Evolutionary conservation across 352 stramenopile species (phyloP).

Genomic region (Phytophthora citricola): DNA sequence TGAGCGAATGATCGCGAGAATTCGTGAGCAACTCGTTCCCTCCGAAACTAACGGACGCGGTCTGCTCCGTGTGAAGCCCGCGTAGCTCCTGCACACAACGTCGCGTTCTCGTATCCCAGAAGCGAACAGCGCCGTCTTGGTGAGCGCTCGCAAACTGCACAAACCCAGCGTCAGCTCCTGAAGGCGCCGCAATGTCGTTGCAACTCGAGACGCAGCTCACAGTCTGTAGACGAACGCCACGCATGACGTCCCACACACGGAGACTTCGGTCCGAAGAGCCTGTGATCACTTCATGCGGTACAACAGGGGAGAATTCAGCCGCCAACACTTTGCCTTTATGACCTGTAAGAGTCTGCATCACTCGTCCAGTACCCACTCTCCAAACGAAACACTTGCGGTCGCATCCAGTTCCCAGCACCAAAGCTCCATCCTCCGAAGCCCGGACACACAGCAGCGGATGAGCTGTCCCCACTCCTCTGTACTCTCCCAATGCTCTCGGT

Average conservation of each 20-base stretch:
- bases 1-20: conserved; percentile 75
- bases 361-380: conserved; percentile 79
- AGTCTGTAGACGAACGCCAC: conserved; percentile 70
- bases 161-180: conserved; percentile 38
- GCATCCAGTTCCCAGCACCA: conserved; percentile 82
- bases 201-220: conserved; percentile 84
- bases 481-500: conserved; percentile 65
- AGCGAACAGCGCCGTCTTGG: conserved; percentile 78
- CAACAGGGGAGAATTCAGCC: conserved; percentile 72
- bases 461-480: conserved; percentile 76
- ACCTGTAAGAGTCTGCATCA: conserved; percentile 84
- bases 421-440: conserved; percentile 75
- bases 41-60: conserved; percentile 78
- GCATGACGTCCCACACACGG: conserved; percentile 78
- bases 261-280: conserved; percentile 80
- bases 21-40: conserved; percentile 71
- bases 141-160: conserved; percentile 81
- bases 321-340: conserved; percentile 88
- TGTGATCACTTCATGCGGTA: conserved; percentile 73
- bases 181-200: conserved; percentile 74
- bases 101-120: conserved; percentile 77
- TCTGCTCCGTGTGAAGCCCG: conserved; percentile 68
- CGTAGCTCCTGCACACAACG: conserved; percentile 60
- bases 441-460: conserved; percentile 86
- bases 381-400: conserved; percentile 89